phyloP scores from a whole-genome alignment of 2,329 filamentous ascomycete species.

The Emmonsiellopsis sp. region DNA sequence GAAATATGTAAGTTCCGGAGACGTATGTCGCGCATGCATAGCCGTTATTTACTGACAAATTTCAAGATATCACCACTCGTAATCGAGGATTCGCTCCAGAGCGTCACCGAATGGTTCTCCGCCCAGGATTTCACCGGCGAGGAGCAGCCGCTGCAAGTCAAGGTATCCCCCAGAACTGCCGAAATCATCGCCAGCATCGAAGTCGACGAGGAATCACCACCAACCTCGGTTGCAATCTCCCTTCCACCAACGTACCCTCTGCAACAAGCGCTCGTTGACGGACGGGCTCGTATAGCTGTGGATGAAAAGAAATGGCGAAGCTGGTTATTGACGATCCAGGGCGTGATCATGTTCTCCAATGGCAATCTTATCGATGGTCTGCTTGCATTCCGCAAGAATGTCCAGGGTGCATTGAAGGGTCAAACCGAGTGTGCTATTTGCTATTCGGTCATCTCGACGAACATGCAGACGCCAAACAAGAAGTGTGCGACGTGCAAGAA shows the following conservation, averaged over 20 bases:
- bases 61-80: constrained; percentile 33
- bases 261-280: constrained; percentile 63
- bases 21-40: neutral
- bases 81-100: constrained; percentile 29
- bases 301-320: constrained; percentile 86
- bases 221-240: constrained; percentile 70
- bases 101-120: constrained; percentile 31
- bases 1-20: constrained; percentile 64
- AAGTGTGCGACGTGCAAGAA: constrained; percentile 88
- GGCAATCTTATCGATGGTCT: constrained; percentile 82
- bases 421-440: constrained; percentile 95
- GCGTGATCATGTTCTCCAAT: constrained; percentile 87
- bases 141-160: constrained; percentile 51
- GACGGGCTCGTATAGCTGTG: constrained; percentile 75
- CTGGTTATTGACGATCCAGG: constrained; percentile 81
- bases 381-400: constrained; percentile 74
- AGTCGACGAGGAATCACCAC: constrained; percentile 76
- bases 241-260: constrained; percentile 78
- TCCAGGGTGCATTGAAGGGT: constrained; percentile 78
- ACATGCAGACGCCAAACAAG: constrained; percentile 87
- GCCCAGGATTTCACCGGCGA: constrained; percentile 39
- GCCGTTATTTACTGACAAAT: neutral
- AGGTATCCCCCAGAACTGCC: constrained; percentile 58
- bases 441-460: constrained; percentile 83
- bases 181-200: constrained; percentile 80